Base-by-base conservation (phyloP, 78 protist genomes). In the Planoprotostelium fungivorum region DNA sequence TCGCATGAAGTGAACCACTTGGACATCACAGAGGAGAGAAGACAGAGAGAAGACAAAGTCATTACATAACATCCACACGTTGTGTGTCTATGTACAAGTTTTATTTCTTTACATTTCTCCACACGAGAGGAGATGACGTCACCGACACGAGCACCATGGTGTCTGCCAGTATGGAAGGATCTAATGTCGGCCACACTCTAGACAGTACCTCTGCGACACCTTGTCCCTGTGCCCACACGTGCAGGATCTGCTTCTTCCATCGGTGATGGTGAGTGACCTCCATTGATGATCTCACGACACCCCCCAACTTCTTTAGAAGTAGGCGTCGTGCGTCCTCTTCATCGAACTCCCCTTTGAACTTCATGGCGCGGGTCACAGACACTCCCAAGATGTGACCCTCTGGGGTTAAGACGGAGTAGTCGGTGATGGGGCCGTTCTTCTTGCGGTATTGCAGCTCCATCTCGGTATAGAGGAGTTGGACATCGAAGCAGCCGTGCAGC, bases 371-470 rank as follows among this genome's bases (percentile, higher is more conserved):
- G 73, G 73, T 51, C 96, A 37, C 88, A n/a, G 29, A 94, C 94
- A 83, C 96, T 51, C 73, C 73, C 5, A 51, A 92, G 63, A 94
- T 91, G 88, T 89, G 88, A 35, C 73, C 90, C 1, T 89, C 94
- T 1, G 73, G 34, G 25, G 88, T 39, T 31, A 83, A 86, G 1
- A 94, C 89, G 0, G 96, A 94, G 89, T 91, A 94, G 86, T 94
- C 96, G 73, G 96, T 94, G 1, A 94, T 94, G 87, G 90, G 90
- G 29, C 93, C 87, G 38, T 88, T 89, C 83, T 87, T 87, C 0
- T 36, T 87, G 31, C 5, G 73, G 87, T 94, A 94, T 38, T 91
- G 88, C 38, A 91, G 84, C 34, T 94, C 96, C 34, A 90, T 94
- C 91, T 91, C 96, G 0, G 94, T 91, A 38, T 39, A 86, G n/a